These are phyloP conservation scores for Penicillium sp. DNA, from an alignment of 2,329 filamentous ascomycete genomes.

Conservation along the genomic window DNA sequence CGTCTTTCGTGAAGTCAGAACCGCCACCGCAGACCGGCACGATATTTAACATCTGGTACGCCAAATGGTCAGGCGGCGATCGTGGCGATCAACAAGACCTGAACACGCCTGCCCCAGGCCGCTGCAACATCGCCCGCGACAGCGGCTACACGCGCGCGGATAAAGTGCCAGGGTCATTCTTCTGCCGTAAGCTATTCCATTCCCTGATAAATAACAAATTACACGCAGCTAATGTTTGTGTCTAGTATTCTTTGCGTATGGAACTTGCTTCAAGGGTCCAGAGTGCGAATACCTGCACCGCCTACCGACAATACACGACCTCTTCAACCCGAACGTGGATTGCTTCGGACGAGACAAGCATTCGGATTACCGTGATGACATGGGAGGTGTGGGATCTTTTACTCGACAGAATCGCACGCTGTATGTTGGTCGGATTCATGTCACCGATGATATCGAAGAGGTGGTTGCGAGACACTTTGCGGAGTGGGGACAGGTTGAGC, in stretches of 20 bases:
- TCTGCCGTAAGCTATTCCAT: conserved; percentile 53
- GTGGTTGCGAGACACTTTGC: conserved; percentile 90
- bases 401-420: conserved; percentile 80
- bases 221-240: not conserved
- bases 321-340: conserved; percentile 91
- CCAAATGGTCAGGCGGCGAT: conserved; percentile 96
- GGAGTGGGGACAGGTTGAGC: conserved; percentile 87
- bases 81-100: conserved; percentile 85
- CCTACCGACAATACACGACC: conserved; percentile 76
- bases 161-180: conserved; percentile 72
- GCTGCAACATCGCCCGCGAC: conserved; percentile 80
- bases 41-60: conserved; percentile 98
- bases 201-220: not conserved
- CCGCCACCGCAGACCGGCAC: conserved; percentile 88
- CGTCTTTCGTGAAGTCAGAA: conserved; percentile 73
- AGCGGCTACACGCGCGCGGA: conserved; percentile 75
- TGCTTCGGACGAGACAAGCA: conserved; percentile 63
- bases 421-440: conserved; percentile 89
- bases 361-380: conserved; percentile 40
- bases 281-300: conserved; percentile 94
- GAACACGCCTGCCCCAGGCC: conserved; percentile 72
- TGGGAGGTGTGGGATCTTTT: conserved; percentile 94
- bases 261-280: conserved; percentile 63
- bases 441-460: conserved; percentile 85
- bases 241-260: conserved; percentile 49